Percentiles rank a stretch among this genome's conserved stretches.
phyloP scores from a whole-genome alignment of 2,329 filamentous ascomycete species.

The Taxawa tesnikishii region DNA sequence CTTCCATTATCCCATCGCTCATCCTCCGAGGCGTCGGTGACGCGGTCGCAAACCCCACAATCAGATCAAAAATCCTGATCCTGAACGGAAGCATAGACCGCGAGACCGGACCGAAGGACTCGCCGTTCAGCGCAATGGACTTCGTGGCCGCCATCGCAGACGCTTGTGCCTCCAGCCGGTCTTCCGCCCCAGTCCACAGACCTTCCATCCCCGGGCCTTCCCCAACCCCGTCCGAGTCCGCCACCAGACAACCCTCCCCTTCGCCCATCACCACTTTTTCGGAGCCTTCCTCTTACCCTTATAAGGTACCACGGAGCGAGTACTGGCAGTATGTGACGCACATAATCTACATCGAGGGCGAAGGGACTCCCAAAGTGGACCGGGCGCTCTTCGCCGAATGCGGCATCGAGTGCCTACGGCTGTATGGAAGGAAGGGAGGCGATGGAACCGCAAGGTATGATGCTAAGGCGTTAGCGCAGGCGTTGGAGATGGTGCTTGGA shows the following conservation, averaged over 20 bases:
- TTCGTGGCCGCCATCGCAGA: constrained; percentile 71
- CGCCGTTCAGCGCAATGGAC: constrained; percentile 61
- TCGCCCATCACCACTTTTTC: too few species aligned
- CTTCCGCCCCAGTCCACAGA: constrained; percentile 9
- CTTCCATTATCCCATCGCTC: constrained; percentile 72
- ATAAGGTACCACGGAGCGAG: too few species aligned
- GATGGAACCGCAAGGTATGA: constrained; percentile 52
- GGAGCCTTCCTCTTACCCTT: too few species aligned
- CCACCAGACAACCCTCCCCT: too few species aligned
- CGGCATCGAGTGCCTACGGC: constrained; percentile 64
- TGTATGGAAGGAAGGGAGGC: constrained; percentile 58
- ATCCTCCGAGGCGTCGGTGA: constrained; percentile 65
- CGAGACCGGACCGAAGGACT: constrained; percentile 61
- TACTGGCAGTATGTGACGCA: constrained; percentile 69
- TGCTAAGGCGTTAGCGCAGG: constrained; percentile 57
- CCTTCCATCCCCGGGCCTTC: too few species aligned
- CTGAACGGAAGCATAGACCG: constrained; percentile 75
- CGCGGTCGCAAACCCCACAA: constrained; percentile 37
- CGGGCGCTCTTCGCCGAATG: constrained; percentile 47
- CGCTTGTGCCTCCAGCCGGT: constrained; percentile 55
- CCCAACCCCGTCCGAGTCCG: too few species aligned
- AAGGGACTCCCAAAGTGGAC: constrained; percentile 58
- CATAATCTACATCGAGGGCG: constrained; percentile 64
- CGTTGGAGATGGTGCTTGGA: constrained; percentile 66
- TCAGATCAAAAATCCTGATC: constrained; percentile 65